Conservation (phyloP, 768 basidiomycete species). For the Rhizopogon vinicolor region DNA sequence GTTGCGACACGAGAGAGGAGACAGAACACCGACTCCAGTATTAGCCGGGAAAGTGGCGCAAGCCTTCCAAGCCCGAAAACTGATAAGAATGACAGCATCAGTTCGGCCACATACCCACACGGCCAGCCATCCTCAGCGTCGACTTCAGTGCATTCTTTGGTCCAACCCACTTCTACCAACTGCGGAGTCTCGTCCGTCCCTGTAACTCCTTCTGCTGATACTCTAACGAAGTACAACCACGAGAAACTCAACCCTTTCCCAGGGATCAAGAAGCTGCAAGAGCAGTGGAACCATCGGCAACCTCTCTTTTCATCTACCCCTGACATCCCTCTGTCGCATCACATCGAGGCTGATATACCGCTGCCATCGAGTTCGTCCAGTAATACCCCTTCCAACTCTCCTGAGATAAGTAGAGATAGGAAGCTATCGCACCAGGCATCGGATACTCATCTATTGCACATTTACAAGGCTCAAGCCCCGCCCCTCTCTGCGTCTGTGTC, state of each 20-base stretch:
- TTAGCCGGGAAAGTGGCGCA: conserved; percentile 73
- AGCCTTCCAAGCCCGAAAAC: conserved; percentile 61
- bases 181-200: conserved; percentile 76
- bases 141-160: conserved; percentile 52
- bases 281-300: conserved; percentile 56
- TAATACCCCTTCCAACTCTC: conserved; percentile 44
- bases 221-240: conserved; percentile 61
- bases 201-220: conserved; percentile 61
- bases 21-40: conserved; percentile 66
- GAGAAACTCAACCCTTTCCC: conserved; percentile 89
- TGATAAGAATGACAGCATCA: conserved; percentile 43
- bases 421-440: conserved; percentile 66
- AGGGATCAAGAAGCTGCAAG: conserved; percentile 75
- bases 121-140: conserved; percentile 68
- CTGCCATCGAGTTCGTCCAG: conserved; percentile 46
- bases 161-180: conserved; percentile 49
- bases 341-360: conserved; percentile 39
- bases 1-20: conserved; percentile 62
- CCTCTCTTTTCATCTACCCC: conserved; percentile 45
- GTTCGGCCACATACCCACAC: conserved; percentile 32
- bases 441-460: conserved; percentile 59
- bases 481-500: conserved; percentile 38
- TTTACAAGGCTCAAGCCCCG: conserved; percentile 41
- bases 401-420: conserved; percentile 52
- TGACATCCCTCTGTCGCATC: conserved; percentile 40